Evolutionary conservation across 352 stramenopile genomes (phyloP), one percentile per base, ranked within the genome.

Genomic region (Pythium coloratum): DNA sequence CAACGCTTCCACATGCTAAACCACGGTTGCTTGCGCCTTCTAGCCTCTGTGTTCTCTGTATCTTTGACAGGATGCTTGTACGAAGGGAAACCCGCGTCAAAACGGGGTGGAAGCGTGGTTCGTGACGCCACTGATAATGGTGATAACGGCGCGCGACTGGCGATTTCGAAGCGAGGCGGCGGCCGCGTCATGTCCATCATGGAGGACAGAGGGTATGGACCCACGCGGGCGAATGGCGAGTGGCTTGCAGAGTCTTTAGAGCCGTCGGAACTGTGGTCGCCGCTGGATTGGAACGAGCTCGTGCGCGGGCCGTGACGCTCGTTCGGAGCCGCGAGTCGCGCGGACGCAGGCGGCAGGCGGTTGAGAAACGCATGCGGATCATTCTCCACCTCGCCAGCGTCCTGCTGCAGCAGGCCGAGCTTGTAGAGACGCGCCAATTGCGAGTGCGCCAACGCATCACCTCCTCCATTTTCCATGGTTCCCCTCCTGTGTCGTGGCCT

Each of bases 381-480:
- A 36, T 75, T 32, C n/a, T 78, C 56, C 14, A 67, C 70, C 24
- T 75, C 72, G 4, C 69, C 60, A 0, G 59, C 57, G 28, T 69
- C 64, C 4, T 80, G 72, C n/a, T 74, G 55, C 6, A 90, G 50
- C 36, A 90, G 69, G 8, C 82, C 82, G 46, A 90, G 55, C 54
- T 59, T 64, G 34, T 82, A 81, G 34, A 90, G 70, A 42, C 71
- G 73, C 69, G 84, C 75, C 0, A 90, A 70, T 62, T 90, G 82
- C 47, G 78, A 76, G 20, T 38, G 64, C 60, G 74, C 82, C 36
- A 86, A 58, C 26, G 62, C 67, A 50, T 84, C 72, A 32, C 59
- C 74, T n/a, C 71, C 70, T 16, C 62, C 53, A 24, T 67, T 30
- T 55, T 73, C 67, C 60, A 66, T 72, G 10, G 34, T 24, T 49